Conservation (phyloP, 768 basidiomycete species). For the Pleurotus eryngii region DNA sequence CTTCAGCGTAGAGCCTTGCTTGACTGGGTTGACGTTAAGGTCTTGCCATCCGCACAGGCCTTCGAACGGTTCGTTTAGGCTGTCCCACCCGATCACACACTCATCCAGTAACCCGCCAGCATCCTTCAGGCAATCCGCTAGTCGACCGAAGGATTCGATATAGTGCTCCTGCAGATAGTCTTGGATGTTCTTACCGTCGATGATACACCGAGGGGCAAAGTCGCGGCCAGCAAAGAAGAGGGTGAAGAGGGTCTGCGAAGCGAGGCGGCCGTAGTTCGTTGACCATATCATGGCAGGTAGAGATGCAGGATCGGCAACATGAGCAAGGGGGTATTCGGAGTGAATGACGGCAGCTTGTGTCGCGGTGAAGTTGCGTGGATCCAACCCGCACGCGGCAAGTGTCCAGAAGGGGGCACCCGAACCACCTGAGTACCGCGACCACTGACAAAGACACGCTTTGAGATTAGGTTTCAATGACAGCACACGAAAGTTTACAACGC, state of each 20-base stretch:
- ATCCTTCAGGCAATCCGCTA: constrained; percentile 75
- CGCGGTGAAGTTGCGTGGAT: constrained; percentile 80
- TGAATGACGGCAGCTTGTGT: constrained; percentile 87
- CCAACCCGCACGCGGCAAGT: constrained; percentile 82
- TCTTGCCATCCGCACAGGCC: constrained; percentile 71
- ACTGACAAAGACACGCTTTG: constrained; percentile 41
- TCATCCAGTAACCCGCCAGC: constrained; percentile 77
- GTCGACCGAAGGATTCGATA: constrained; percentile 67
- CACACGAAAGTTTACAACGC: constrained; percentile 27
- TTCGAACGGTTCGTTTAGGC: constrained; percentile 91
- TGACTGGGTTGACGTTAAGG: constrained; percentile 57
- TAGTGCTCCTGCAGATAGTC: constrained; percentile 80
- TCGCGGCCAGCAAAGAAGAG: constrained; percentile 90
- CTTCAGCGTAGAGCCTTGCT: constrained; percentile 71
- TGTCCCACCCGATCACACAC: constrained; percentile 96
- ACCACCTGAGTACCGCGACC: constrained; percentile 94
- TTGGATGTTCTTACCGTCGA: constrained; percentile 91
- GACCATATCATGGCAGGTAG: constrained; percentile 97
- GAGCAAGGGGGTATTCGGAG: constrained; percentile 75
- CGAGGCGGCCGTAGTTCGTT: constrained; percentile 90
- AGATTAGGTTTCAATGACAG: background rate
- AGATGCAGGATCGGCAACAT: constrained; percentile 60
- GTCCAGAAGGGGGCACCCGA: constrained; percentile 97
- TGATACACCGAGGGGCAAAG: constrained; percentile 87
- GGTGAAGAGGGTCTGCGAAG: constrained; percentile 87